A percentile compares a stretch with the other conserved stretches of the same genome.
Conservation (phyloP, 768 basidiomycete genomes). For the Lyophyllum shimeji region DNA sequence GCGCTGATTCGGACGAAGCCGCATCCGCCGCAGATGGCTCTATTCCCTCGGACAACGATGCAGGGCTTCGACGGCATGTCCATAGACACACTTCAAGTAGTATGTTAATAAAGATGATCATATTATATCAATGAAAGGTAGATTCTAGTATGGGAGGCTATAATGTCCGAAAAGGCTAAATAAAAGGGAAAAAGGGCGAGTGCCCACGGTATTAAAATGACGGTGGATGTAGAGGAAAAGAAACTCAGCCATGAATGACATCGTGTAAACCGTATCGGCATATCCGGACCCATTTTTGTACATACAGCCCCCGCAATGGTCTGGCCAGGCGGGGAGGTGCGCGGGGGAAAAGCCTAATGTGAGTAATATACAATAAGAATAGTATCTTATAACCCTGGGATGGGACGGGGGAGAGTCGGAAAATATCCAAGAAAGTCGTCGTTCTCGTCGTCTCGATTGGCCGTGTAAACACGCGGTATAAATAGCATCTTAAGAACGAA, state of each 20-base stretch:
- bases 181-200: not conserved
- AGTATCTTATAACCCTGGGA: constrained; percentile 15
- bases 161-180: constrained; percentile 4
- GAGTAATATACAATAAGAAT: constrained; percentile 24
- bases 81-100: no score
- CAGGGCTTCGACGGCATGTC: not conserved
- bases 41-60: constrained; percentile 12
- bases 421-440: constrained; percentile 11
- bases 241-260: constrained; percentile 7
- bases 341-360: constrained; percentile 7
- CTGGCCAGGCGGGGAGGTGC: not conserved
- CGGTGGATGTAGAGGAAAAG: not conserved
- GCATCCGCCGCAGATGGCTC: not conserved
- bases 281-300: constrained; percentile 9
- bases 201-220: not conserved
- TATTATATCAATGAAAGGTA: no score
- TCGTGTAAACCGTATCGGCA: constrained; percentile 8
- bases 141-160: not conserved
- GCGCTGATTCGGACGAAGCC: not conserved
- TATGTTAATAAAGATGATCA: no score
- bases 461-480: constrained; percentile 1
- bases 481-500: constrained; percentile 13
- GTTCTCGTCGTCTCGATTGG: constrained; percentile 7
- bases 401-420: constrained; percentile 4
- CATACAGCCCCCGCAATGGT: constrained; percentile 14